Base-by-base conservation (phyloP, 2,329 filamentous ascomycete genomes). In the Parasarocladium wereldwijsianum region DNA sequence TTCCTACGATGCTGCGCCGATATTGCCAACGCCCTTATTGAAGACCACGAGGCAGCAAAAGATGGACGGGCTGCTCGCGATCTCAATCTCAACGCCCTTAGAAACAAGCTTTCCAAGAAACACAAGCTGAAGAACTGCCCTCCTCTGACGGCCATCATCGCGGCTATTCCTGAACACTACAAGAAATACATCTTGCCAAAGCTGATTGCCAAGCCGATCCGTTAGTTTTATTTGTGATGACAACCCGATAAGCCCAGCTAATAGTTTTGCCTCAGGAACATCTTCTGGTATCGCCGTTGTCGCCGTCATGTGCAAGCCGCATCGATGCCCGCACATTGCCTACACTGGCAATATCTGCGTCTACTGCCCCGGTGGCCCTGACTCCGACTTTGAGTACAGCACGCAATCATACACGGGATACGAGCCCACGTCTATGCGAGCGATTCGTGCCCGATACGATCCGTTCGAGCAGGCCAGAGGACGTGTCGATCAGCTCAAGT, bases 331-430 rank as follows among this genome's bases (percentile, higher is more conserved):
- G 12, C 90, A 98, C 49, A 98, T 98, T 43, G 83, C 90, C 8
- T 98, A 94, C 53, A 98, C 90, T 0, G 90, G 90, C 38, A 98
- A 98, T 50, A 96, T 98, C 38, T 98, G 90, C 54, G 90, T 98
- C 36, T 98, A 98, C 58, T 98, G 90, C 49, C 90, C 90, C 8
- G 90, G 90, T 41, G 90, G 90, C 2, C 92, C 92, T 7, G 90
- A 98, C 50, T 94, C 86, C 29, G 92, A 98, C 50, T 98, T 98
- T 46, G 90, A 98, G 55, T 98, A 98, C 57, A 94, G 86, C 45
- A 98, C 90, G 7, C 90, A 98, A 51, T 96, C 87, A 5, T 98
- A 98, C 51, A 98, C 90, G 1, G 90, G 90, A 32, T 98, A 98
- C 52, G 90, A 98, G 49, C 90, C 90, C 2, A 98, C 90, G 0